These are phyloP conservation scores for Claviceps sorghi DNA, from an alignment of 2,329 filamentous ascomycete genomes.

Conservation along the genomic window DNA sequence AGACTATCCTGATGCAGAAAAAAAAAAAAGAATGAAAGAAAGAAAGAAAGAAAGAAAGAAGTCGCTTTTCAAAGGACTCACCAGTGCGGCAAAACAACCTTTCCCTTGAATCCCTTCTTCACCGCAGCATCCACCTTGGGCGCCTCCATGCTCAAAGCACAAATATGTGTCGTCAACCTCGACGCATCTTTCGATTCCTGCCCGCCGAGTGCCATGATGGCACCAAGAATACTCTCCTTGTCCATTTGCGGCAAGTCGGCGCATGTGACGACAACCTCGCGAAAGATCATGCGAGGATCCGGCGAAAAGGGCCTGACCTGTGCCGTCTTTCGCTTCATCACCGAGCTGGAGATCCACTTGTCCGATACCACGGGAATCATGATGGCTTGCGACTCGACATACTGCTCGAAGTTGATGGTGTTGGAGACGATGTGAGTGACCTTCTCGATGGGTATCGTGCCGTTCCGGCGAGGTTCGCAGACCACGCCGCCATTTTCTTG, in stretches of 20 bases:
- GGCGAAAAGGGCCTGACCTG: conserved; percentile 78
- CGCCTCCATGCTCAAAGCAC: conserved; percentile 63
- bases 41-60: no score
- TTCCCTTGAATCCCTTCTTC: conserved; percentile 53
- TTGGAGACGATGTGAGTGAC: conserved; percentile 48
- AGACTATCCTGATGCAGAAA: neutral
- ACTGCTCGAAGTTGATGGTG: conserved; percentile 85
- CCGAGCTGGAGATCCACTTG: conserved; percentile 60
- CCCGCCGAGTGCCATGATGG: conserved; percentile 78
- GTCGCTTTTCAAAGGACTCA: conserved; percentile 23
- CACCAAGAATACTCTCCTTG: conserved; percentile 82
- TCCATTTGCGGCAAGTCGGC: conserved; percentile 74
- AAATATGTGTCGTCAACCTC: conserved; percentile 72
- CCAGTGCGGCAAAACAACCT: conserved; percentile 90
- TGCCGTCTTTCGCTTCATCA: conserved; percentile 54
- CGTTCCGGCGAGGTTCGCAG: conserved; percentile 31
- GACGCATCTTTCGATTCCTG: conserved; percentile 59
- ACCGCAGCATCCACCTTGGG: conserved; percentile 51
- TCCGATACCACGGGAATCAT: conserved; percentile 77
- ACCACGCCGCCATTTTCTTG: conserved; percentile 36
- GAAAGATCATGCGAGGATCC: conserved; percentile 81
- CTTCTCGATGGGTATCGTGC: conserved; percentile 30
- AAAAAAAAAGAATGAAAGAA: neutral
- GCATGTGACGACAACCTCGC: conserved; percentile 67
- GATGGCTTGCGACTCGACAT: conserved; percentile 54